Base-by-base conservation (phyloP, 805 yeast genomes). In the Metschnikowia picachoensis region DNA sequence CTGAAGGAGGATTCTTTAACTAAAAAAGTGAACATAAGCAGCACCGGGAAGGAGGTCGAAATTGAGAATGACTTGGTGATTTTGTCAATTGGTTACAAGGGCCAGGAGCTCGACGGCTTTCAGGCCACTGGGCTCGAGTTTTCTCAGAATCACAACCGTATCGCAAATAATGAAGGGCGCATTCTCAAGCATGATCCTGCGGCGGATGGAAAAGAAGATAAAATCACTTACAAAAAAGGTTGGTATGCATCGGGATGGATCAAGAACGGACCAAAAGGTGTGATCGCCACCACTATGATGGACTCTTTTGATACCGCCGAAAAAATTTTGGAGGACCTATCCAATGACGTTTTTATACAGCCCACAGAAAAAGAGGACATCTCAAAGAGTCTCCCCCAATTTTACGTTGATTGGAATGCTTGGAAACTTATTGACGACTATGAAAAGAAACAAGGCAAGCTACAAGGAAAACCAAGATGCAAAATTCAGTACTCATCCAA, bases 231-330 rank as follows among this genome's bases (percentile, higher is more conserved):
- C 37, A 54, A 61, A 37, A 59, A 59, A 2, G 85, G 88, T 0
- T 67, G 88, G 48, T 92, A 90, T 56, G 82, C 87, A 2, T 72
- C 90, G 8, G 99, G 99, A 0, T 94, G 99, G 99, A 83, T 90
- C 39, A 80, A 85, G 46, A 82, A 78, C 42, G 95, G 96, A 1
- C 86, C 96, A 8, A 77, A 77, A 28, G 99, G 99, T 1, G 95
- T 89, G 3, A 94, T 94, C 53, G 95, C 95, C 14, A 76, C 87
- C 12, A 89, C 98, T 0, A 87, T 92, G 85, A 77, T 84, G 76
- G 90, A 86, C 48, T 80, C 97, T 1, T 83, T 83, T 51, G 77
- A 80, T 8, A 83, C 92, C 0, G 92, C 89, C 0, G 87, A 81
- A 27, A 67, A 73, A 11, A 72, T 94, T 0, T 58, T 81, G 14